Conservation (phyloP, 2,329 filamentous ascomycete species). For the Penicillium sp. region DNA sequence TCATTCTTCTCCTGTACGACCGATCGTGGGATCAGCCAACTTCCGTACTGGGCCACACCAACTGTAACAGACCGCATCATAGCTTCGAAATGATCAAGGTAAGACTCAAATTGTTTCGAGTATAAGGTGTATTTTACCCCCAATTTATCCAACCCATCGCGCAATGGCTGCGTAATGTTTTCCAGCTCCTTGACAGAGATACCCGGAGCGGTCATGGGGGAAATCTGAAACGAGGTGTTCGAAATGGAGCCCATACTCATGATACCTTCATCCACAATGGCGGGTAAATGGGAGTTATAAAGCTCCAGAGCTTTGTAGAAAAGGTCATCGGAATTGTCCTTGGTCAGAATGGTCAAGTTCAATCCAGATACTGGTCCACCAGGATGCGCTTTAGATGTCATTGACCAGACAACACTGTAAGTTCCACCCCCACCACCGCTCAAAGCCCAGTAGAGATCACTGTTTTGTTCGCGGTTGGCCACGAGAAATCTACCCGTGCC, state of each 20-base stretch:
- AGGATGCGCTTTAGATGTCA: constrained; percentile 50
- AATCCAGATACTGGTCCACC: constrained; percentile 42
- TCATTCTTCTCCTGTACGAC: constrained; percentile 1
- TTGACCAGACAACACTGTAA: constrained; percentile 52
- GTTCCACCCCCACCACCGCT: constrained; percentile 56
- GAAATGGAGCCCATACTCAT: constrained; percentile 11
- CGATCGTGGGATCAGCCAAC: constrained; percentile 5
- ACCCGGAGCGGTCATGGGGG: constrained; percentile 7
- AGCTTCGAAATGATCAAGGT: constrained; percentile 8
- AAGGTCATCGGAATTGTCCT: constrained; percentile 34
- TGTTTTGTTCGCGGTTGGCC: constrained; percentile 46
- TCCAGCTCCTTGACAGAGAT: constrained; percentile 2
- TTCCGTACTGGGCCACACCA: constrained; percentile 4
- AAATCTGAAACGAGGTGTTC: constrained; percentile 7
- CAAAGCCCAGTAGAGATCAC: constrained; percentile 59
- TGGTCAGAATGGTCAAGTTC: constrained; percentile 39
- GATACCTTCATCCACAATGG: constrained; percentile 6
- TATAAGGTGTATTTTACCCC: constrained; percentile 6
- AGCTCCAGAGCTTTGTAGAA: constrained; percentile 40
- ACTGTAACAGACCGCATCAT: constrained; percentile 1
- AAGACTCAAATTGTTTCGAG: constrained; percentile 2
- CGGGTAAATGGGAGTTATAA: constrained; percentile 9
- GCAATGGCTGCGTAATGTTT: constrained; percentile 1
- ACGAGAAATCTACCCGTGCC: constrained; percentile 46
- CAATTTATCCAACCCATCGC: constrained; percentile 2